Percentiles rank a stretch among this genome's conserved stretches.
phyloP scores from a whole-genome alignment of 345 rosid genomes.

The Litchi chinensis region DNA sequence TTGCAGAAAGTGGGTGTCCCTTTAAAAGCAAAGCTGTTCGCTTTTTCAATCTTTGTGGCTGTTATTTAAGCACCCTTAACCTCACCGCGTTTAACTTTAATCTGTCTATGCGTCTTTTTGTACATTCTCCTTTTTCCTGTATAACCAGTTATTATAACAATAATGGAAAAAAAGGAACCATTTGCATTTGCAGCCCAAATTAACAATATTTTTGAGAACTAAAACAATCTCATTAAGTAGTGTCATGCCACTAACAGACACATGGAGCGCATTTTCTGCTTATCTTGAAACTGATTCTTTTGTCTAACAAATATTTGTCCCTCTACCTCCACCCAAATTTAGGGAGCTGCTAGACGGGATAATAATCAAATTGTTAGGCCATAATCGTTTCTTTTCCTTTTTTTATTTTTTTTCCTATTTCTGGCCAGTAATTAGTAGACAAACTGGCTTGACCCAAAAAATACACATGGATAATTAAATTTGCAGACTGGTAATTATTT shows the following conservation, averaged over 20 bases:
- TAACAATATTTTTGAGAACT: slow-evolving; percentile 2
- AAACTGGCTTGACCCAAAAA: background rate
- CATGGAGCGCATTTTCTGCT: slow-evolving; percentile 25
- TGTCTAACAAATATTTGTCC: background rate
- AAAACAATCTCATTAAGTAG: slow-evolving; percentile 4
- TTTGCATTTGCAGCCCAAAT: slow-evolving; percentile 2
- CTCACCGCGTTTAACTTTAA: slow-evolving; percentile 12
- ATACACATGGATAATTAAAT: background rate
- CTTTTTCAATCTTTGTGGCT: slow-evolving; percentile 38
- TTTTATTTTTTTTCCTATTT: background rate
- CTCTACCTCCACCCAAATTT: background rate
- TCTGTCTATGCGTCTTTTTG: slow-evolving; percentile 22
- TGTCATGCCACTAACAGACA: slow-evolving; percentile 22
- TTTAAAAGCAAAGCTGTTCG: slow-evolving; percentile 53
- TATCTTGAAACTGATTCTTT: background rate
- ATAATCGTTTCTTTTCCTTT: background rate
- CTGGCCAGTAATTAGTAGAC: background rate
- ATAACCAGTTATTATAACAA: background rate
- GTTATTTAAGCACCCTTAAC: slow-evolving; percentile 2
- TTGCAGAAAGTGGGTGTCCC: slow-evolving; percentile 83
- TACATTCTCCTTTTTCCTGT: slow-evolving; percentile 12
- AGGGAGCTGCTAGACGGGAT: background rate
- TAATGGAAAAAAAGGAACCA: background rate
- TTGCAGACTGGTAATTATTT: background rate
- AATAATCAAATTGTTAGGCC: background rate